Conservation (phyloP, 371 early-diverging fungal species). For the Thermomucor indicae-seudaticae region DNA sequence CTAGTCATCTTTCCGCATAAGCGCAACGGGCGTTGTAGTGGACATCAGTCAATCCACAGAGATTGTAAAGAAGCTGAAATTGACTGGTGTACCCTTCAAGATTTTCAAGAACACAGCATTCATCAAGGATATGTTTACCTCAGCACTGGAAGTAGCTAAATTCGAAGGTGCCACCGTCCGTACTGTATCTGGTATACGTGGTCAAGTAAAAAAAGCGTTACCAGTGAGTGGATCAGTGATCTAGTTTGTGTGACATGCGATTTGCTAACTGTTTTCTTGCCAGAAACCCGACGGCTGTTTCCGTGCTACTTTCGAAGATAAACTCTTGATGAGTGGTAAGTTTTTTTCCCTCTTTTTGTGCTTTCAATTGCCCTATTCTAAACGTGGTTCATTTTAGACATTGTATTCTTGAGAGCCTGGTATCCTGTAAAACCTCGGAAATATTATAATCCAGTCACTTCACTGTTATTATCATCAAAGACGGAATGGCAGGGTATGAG, state of each 20-base stretch:
- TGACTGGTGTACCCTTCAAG: slow-evolving; percentile 94
- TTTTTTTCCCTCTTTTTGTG: neutral
- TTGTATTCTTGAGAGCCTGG: slow-evolving; percentile 97
- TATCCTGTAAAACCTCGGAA: slow-evolving; percentile 90
- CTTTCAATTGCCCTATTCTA: neutral
- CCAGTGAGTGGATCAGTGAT: slow-evolving; percentile 36
- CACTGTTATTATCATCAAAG: slow-evolving; percentile 69
- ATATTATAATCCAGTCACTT: slow-evolving; percentile 95
- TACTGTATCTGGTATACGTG: slow-evolving; percentile 98
- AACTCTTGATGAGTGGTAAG: slow-evolving; percentile 81
- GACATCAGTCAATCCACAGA: slow-evolving; percentile 89
- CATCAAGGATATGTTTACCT: slow-evolving; percentile 99
- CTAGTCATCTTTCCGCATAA: slow-evolving; percentile 84
- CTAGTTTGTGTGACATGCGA: neutral
- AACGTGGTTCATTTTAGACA: slow-evolving; percentile 62
- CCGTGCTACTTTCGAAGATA: slow-evolving; percentile 99
- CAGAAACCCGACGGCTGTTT: slow-evolving; percentile 91
- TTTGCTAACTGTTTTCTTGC: too few relatives aligned
- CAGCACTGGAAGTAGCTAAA: slow-evolving; percentile 96
- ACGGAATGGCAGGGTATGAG: slow-evolving; percentile 89
- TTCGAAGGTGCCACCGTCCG: slow-evolving; percentile 97
- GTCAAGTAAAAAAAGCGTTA: slow-evolving; percentile 94
- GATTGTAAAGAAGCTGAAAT: slow-evolving; percentile 98
- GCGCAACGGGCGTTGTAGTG: slow-evolving; percentile 91
- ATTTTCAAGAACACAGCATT: slow-evolving; percentile 98